Conservation (phyloP, 2,329 filamentous ascomycete genomes). For the Phialophora expanda region DNA sequence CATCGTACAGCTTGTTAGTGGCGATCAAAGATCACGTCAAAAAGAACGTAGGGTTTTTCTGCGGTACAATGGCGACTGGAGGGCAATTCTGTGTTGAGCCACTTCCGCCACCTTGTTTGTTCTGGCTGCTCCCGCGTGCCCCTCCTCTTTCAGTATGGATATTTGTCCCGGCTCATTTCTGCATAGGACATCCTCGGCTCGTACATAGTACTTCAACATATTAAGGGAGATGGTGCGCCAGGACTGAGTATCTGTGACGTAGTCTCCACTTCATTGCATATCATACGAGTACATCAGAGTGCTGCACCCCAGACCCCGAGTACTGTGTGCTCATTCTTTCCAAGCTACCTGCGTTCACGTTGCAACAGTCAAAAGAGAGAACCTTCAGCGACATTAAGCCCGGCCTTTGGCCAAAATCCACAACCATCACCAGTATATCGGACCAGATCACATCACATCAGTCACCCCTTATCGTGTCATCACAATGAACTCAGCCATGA, state of each 20-base stretch:
- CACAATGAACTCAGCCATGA: constrained; percentile 10
- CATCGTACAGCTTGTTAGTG: not conserved
- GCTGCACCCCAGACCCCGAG: not conserved
- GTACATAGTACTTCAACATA: not conserved
- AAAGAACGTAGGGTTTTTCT: not conserved
- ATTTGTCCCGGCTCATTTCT: not conserved
- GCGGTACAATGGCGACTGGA: not conserved
- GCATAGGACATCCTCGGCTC: not conserved
- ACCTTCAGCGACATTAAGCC: not conserved
- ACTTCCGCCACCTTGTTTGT: not conserved
- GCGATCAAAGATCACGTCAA: not conserved
- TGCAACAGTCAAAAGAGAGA: not conserved
- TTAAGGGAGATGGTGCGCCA: not conserved
- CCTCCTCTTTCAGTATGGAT: not conserved
- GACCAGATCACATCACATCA: not conserved
- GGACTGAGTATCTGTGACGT: not conserved
- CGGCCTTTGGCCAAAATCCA: not conserved
- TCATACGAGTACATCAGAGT: not conserved
- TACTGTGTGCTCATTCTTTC: not conserved
- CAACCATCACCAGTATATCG: not conserved
- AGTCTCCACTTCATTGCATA: constrained; percentile 15
- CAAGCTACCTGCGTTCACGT: not conserved
- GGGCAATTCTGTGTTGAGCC: not conserved
- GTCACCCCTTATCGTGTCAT: not conserved
- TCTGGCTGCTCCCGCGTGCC: too few species aligned